These are phyloP conservation scores for Calonectria multiphialidica DNA, from an alignment of 2,329 filamentous ascomycete species.

Conservation along the genomic window DNA sequence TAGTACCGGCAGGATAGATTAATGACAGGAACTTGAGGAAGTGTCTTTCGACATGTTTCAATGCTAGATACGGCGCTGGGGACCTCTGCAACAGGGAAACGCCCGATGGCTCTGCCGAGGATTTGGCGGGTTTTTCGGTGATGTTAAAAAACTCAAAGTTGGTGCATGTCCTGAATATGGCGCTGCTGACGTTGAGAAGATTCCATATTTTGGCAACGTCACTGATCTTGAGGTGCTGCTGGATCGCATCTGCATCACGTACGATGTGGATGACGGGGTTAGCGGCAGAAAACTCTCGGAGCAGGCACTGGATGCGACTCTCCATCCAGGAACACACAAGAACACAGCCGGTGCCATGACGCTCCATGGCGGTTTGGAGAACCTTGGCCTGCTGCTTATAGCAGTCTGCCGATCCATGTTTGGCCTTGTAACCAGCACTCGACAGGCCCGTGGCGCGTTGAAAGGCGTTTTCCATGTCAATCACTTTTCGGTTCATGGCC, in stretches of 20 bases:
- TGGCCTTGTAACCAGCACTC: constrained; percentile 72
- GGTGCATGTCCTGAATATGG: constrained; percentile 74
- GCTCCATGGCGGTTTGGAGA: constrained; percentile 68
- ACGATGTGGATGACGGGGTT: constrained; percentile 80
- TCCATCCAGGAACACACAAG: constrained; percentile 82
- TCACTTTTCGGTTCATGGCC: constrained; percentile 74
- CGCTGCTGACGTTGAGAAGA: constrained; percentile 67
- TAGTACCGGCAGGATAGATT: constrained; percentile 65
- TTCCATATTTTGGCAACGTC: constrained; percentile 68
- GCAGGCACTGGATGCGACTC: constrained; percentile 68
- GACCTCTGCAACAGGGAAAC: constrained; percentile 48
- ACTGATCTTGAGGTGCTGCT: constrained; percentile 69
- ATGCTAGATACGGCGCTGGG: constrained; percentile 71
- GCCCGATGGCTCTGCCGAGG: constrained; percentile 10
- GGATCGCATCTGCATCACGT: constrained; percentile 74
- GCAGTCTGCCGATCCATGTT: constrained; percentile 72
- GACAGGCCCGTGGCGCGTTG: constrained; percentile 72
- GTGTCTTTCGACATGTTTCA: constrained; percentile 77
- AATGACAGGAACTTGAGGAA: constrained; percentile 77
- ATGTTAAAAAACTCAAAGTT: constrained; percentile 85
- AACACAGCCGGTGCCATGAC: constrained; percentile 71
- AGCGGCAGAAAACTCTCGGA: constrained; percentile 71
- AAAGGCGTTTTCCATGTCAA: constrained; percentile 79
- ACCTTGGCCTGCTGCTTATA: constrained; percentile 73
- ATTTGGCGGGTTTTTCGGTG: constrained; percentile 63